Evolutionary conservation across 2,329 filamentous ascomycete species (phyloP), one percentile per base, ranked within the genome.

Genomic region (Myriangium duriaei): DNA sequence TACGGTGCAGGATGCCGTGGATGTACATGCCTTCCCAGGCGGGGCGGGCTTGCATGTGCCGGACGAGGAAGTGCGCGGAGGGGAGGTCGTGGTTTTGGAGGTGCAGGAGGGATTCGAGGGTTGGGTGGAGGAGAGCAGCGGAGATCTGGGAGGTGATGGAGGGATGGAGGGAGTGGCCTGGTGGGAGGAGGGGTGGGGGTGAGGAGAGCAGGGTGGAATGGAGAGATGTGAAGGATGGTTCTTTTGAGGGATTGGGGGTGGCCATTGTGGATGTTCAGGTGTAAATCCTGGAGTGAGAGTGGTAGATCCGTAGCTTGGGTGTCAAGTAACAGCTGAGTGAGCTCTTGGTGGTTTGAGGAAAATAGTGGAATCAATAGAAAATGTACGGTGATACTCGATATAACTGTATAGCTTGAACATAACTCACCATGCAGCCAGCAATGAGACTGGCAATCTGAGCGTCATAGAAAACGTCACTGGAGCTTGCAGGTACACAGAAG

Each of bases 1-100:
- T 56, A 1, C 66, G 55, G 41, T 71, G 67, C 42, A 72, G 47
- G 11, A 72, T 62, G 3, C 62, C 61, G 43, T 71, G 68, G 2
- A 69, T 53, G 28, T 65, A 61, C 67, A 72, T 72, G 11, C 61
- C 63, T 43, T 71, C 68, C 29, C 57, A 56, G 1, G 63, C 63
- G 0, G 68, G 67, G 11, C 58, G 49, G 6, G 60, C 58, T 49
- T 69, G 62, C 65, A 70, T 69, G 45, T 72, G 64, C 1, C 68
- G 59, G 15, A 67, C 56, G 1, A 71, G 57, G 49, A 72, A 71
- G 50, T 72, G 68, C 0, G 68, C 68, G 13, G 55, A 59, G 4
- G 65, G 54, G 0, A 71, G 54, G 48, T 72, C 68, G 43, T 55
- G 52, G 48, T 72, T 72, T 18, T 70, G 53, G 37, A 72, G 57